Conservation (phyloP, 495 filamentous ascomycete species). For the Aspergillus nidulans region DNA sequence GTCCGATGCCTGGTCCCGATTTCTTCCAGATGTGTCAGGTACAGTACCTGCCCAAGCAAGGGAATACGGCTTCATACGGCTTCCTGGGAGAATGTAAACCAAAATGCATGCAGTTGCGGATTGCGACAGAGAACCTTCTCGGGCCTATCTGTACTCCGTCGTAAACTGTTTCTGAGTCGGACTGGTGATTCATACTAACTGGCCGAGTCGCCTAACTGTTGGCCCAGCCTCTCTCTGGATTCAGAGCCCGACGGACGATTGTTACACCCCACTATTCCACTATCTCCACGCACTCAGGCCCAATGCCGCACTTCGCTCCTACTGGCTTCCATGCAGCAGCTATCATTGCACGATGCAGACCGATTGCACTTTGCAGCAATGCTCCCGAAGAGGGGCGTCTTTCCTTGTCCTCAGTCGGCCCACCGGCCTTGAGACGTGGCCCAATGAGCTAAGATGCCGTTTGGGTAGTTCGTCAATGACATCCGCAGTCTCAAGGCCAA, state of each 20-base stretch:
- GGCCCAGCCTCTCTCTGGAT: not conserved
- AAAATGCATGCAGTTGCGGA: not conserved
- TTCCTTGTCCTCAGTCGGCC: constrained; percentile 15
- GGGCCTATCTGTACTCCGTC: not conserved
- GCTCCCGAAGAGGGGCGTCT: constrained; percentile 15
- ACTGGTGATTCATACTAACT: not conserved
- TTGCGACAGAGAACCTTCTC: not conserved
- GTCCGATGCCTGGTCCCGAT: not conserved
- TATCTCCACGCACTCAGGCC: constrained; percentile 11
- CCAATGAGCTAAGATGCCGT: constrained; percentile 34
- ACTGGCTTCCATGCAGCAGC: constrained; percentile 19
- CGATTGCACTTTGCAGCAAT: constrained; percentile 24
- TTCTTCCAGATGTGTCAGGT: not conserved
- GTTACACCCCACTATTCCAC: constrained; percentile 23
- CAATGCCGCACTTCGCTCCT: constrained; percentile 15
- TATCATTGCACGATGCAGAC: constrained; percentile 4
- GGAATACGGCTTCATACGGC: too few relatives aligned
- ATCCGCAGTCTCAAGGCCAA: constrained; percentile 28
- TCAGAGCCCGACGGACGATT: constrained; percentile 8
- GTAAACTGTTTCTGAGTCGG: not conserved
- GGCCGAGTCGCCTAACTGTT: not conserved
- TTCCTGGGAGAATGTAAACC: not conserved
- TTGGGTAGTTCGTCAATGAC: constrained; percentile 37
- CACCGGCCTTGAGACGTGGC: constrained; percentile 37
- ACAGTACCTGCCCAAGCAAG: not conserved